A percentile compares a stretch with the other conserved stretches of the same genome.
These are phyloP conservation scores for Rosa persica DNA, from an alignment of 306 rosid genomes.

Conservation along the genomic window DNA sequence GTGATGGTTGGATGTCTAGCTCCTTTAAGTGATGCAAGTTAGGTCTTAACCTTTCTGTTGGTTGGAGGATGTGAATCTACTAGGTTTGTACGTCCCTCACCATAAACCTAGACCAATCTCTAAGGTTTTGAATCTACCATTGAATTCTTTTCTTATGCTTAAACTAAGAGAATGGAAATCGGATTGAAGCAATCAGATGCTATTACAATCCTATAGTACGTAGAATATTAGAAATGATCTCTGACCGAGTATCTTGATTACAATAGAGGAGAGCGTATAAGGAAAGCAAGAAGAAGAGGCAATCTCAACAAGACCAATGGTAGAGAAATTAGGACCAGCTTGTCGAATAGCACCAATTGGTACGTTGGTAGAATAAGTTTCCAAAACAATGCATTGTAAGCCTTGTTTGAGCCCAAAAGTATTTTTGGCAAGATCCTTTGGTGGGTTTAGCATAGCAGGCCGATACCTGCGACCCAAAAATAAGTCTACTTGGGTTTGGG, in stretches of 20 bases:
- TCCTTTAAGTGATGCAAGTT: too few species aligned
- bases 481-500: too few species aligned
- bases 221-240: not conserved
- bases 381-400: not conserved
- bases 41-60: not conserved
- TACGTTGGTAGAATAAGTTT: not conserved
- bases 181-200: not conserved
- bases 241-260: not conserved
- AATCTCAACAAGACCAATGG: too few species aligned
- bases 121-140: not conserved
- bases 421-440: too few species aligned
- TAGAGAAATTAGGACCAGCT: not conserved
- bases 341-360: not conserved
- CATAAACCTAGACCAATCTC: not conserved
- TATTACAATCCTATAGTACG: not conserved
- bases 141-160: not conserved
- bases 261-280: not conserved
- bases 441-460: too few species aligned
- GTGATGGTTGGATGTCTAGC: too few species aligned
- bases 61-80: not conserved
- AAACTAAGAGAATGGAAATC: too few species aligned
- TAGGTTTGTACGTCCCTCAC: too few species aligned
- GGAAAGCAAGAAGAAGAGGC: not conserved
- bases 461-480: too few species aligned
- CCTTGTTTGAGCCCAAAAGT: too few species aligned